Evolutionary conservation across 1,284 basidiomycete species (phyloP).

Genomic region (Singerocomus inundabilis): DNA sequence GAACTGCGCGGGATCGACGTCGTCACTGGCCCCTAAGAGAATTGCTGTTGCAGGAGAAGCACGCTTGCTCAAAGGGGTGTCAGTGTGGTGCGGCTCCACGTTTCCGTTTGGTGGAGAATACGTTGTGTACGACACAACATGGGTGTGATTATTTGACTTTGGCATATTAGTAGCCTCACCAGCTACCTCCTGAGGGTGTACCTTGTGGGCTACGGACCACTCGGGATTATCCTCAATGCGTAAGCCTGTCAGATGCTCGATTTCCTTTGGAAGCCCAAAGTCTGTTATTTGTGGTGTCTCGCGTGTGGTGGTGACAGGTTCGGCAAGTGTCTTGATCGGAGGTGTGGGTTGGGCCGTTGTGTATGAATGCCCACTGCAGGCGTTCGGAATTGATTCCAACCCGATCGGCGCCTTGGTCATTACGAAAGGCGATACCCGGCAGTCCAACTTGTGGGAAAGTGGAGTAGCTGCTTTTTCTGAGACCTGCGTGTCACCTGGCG

Average conservation of each 20-base stretch:
- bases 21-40: constrained; percentile 1
- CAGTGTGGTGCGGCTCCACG: constrained; percentile 2
- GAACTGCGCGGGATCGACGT: constrained; percentile 6
- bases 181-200: background rate
- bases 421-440: constrained; percentile 18
- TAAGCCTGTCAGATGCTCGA: constrained; percentile 4
- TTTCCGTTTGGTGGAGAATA: constrained; percentile 6
- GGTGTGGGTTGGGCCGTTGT: constrained; percentile 4
- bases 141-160: constrained; percentile 5
- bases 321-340: constrained; percentile 1
- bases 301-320: background rate
- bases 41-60: background rate
- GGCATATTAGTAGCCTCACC: background rate
- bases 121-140: background rate
- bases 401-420: constrained; percentile 1
- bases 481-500: background rate
- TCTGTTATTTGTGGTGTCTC: constrained; percentile 2
- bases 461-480: background rate
- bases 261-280: constrained; percentile 1
- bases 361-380: constrained; percentile 1
- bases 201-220: background rate
- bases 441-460: constrained; percentile 8
- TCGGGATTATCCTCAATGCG: constrained; percentile 2
- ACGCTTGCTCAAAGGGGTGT: constrained; percentile 5
- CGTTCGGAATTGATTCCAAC: background rate